Conservation (phyloP, 2,329 filamentous ascomycete species). For the Shiraia bambusicola region DNA sequence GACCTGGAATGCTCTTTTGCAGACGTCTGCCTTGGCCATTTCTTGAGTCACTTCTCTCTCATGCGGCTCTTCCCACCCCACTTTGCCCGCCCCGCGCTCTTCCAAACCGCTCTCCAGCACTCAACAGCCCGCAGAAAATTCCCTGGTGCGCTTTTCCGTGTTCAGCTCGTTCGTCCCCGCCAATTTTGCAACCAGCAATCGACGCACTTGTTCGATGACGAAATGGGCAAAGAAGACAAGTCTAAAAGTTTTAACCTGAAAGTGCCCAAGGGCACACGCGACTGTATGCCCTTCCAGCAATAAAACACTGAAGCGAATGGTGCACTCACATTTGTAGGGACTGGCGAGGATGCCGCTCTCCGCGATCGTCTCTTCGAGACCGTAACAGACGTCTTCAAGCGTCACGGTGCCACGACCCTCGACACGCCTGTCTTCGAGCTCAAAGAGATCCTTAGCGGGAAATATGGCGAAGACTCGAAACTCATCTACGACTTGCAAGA, state of each 20-base stretch:
- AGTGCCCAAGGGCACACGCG: slow-evolving; percentile 87
- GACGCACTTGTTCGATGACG: slow-evolving; percentile 25
- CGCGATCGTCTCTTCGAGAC: slow-evolving; percentile 41
- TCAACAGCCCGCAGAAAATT: slow-evolving; percentile 20
- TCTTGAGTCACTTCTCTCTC: slow-evolving; percentile 32
- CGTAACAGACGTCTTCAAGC: slow-evolving; percentile 41
- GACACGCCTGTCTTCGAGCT: slow-evolving; percentile 77
- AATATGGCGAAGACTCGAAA: slow-evolving; percentile 91
- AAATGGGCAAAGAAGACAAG: slow-evolving; percentile 51
- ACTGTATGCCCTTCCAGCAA: slow-evolving; percentile 62
- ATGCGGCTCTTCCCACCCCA: slow-evolving; percentile 35
- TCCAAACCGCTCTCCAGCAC: slow-evolving; percentile 24
- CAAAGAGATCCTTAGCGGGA: slow-evolving; percentile 81
- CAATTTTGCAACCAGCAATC: slow-evolving; percentile 18
- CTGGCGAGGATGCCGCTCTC: slow-evolving; percentile 38
- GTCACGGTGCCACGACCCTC: slow-evolving; percentile 41
- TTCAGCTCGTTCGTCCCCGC: slow-evolving; percentile 11
- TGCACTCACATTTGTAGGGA: slow-evolving; percentile 27
- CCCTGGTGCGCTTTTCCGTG: slow-evolving; percentile 8
- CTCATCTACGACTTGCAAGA: slow-evolving; percentile 89
- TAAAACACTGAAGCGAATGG: background rate
- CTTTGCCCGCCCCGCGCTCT: slow-evolving; percentile 34
- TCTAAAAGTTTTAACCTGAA: slow-evolving; percentile 67
- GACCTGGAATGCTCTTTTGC: slow-evolving; percentile 12
- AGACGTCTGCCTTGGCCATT: slow-evolving; percentile 21